Evolutionary conservation across 257 asterid species (phyloP).

Genomic region (Salvia rosmarinus): DNA sequence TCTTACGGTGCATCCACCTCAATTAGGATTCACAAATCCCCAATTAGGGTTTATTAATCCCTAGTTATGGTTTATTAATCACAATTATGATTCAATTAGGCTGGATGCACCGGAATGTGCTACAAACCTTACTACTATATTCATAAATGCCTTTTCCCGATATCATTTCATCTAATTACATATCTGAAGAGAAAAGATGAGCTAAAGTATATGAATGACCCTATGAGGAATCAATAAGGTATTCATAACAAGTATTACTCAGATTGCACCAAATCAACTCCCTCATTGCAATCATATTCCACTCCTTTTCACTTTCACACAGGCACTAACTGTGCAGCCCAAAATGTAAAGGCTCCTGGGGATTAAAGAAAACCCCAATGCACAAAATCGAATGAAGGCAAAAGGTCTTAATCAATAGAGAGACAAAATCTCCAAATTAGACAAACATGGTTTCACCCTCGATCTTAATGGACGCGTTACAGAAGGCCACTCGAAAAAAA

Average conservation of each 20-base stretch:
- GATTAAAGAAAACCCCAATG: background rate
- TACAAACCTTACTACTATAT: background rate
- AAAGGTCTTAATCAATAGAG: conserved; percentile 26
- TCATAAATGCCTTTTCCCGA: background rate
- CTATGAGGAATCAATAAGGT: too few species aligned
- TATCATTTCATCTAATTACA: background rate
- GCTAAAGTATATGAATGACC: too few species aligned
- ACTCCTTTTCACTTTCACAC: background rate
- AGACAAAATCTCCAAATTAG: conserved; percentile 15
- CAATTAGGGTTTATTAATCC: too few species aligned
- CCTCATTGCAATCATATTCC: background rate
- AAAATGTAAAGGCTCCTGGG: background rate
- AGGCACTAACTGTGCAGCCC: background rate
- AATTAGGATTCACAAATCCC: too few species aligned
- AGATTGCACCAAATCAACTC: too few species aligned
- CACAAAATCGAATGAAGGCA: conserved; percentile 17
- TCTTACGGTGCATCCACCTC: too few species aligned
- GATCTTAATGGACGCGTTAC: conserved; percentile 1
- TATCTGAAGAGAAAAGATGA: background rate
- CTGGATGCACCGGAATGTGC: too few species aligned
- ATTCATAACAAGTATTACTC: too few species aligned
- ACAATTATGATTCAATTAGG: too few species aligned
- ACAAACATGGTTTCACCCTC: background rate
- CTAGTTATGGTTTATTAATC: too few species aligned
- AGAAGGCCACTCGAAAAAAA: conserved; percentile 4